Evolutionary conservation across 495 filamentous ascomycete genomes (phyloP), one percentile per base, ranked within the genome.

Genomic region (Melanomma pulvis-pyrius): DNA sequence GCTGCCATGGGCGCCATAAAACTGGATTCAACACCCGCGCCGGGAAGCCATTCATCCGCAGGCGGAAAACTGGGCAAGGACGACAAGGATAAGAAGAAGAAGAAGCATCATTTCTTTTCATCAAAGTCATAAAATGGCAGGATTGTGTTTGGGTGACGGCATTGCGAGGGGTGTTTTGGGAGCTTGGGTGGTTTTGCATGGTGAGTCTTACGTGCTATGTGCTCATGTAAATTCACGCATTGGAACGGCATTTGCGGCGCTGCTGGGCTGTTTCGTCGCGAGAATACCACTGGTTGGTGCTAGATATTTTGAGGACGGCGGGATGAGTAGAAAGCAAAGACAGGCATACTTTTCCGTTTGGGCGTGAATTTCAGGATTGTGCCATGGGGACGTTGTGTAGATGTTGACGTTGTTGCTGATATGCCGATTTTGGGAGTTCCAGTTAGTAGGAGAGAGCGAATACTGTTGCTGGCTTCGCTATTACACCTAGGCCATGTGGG

Each of bases 71-170:
- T 17, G n/a, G 36, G n/a, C 19, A 76, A 79, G 48, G 80, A 82
- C 69, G 83, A 88, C 47, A 79, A 80, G 71, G 78, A 81, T 52
- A 74, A 80, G 29, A 82, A 88, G 77, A 87, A 91, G 77, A 92
- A 91, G 81, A 90, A 88, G 74, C 83, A 87, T 70, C 86, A 88
- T 71, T 90, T 96, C 73, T 91, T 93, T 77, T 83, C 88, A 48
- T 85, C 84, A 61, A 88, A 87, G 80, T 64, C 39, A 24, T 58
- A 39, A 29, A 24, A 25, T 29, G 7, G 41, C 36, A 19, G 7
- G 56, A 22, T 25, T 24, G 5, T 4, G 8, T 13, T 30, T 26
- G 6, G 15, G 11, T 8, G 41, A 26, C 5, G 30, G 51, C 51
- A 55, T 55, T 55, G 51, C 51, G 51, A 28, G 17, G 19, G 51